phyloP scores from a whole-genome alignment of 768 basidiomycete species.

The Paxillus involutus region DNA sequence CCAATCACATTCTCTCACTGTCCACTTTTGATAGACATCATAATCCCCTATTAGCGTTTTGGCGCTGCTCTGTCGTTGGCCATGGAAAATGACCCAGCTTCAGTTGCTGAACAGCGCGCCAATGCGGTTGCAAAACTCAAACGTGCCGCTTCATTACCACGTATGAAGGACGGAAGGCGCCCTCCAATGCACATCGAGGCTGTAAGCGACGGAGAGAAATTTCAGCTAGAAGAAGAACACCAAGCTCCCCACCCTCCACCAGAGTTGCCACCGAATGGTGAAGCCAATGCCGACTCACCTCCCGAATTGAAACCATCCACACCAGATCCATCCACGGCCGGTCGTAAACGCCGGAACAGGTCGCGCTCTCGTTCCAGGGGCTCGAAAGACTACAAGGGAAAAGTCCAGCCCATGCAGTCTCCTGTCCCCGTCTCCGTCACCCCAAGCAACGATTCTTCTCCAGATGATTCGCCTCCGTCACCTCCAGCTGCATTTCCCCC shows the following conservation, averaged over 20 bases:
- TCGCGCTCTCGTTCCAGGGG: conserved; percentile 62
- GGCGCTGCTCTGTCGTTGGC: conserved; percentile 2
- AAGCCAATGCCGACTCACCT: conserved; percentile 25
- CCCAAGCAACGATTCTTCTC: conserved; percentile 68
- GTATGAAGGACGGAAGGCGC: conserved; percentile 87
- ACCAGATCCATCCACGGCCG: conserved; percentile 42
- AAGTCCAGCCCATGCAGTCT: conserved; percentile 50
- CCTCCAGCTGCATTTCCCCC: conserved; percentile 24
- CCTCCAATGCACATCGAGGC: conserved; percentile 85
- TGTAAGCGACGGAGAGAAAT: conserved; percentile 79
- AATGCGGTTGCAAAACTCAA: conserved; percentile 87
- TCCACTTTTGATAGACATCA: neutral
- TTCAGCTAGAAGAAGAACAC: conserved; percentile 37
- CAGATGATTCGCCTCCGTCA: conserved; percentile 49
- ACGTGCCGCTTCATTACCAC: conserved; percentile 86
- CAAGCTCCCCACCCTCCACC: conserved; percentile 5
- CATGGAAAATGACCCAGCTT: conserved; percentile 38
- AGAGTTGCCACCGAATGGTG: conserved; percentile 16
- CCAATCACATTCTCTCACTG: neutral
- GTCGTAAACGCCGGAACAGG: conserved; percentile 66
- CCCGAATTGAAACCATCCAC: conserved; percentile 30
- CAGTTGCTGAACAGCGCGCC: conserved; percentile 77
- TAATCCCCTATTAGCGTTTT: conserved; percentile 6
- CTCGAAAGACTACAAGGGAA: conserved; percentile 72
- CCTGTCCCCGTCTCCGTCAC: conserved; percentile 42